Conservation (phyloP, 2,329 filamentous ascomycete species). For the Apiospora pterosperma region DNA sequence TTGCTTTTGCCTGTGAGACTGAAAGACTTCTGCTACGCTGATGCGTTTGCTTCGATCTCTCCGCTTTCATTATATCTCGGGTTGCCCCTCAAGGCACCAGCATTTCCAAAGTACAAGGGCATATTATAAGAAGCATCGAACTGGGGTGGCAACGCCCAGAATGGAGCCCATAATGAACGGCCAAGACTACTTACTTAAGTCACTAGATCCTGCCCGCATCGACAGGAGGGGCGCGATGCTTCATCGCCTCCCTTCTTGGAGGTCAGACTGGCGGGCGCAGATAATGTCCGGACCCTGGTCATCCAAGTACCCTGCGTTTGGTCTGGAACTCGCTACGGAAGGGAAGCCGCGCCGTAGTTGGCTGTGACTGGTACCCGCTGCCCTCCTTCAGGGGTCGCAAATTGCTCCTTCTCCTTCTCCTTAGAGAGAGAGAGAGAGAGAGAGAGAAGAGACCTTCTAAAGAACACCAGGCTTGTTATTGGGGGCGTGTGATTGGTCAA, state of each 20-base stretch:
- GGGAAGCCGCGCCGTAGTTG: background rate
- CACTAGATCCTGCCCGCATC: background rate
- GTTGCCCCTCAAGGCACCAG: conserved; percentile 1
- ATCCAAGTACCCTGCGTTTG: background rate
- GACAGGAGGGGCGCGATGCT: background rate
- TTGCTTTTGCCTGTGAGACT: background rate
- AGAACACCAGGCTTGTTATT: background rate
- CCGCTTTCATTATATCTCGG: conserved; percentile 1
- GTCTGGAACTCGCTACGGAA: background rate
- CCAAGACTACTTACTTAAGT: background rate
- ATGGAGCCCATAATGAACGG: background rate
- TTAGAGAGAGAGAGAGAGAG: background rate
- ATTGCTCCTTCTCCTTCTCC: background rate
- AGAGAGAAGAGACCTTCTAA: background rate
- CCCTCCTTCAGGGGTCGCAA: background rate
- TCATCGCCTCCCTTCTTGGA: background rate
- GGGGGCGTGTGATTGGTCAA: background rate
- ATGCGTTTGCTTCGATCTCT: background rate
- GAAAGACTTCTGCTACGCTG: background rate
- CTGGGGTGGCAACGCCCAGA: background rate
- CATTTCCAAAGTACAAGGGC: background rate
- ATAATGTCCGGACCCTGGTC: background rate
- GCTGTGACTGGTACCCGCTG: background rate
- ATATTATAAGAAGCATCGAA: background rate
- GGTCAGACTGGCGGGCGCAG: background rate